phyloP scores from a whole-genome alignment of 805 yeast genomes.

The Hanseniaspora hatyaiensis region DNA sequence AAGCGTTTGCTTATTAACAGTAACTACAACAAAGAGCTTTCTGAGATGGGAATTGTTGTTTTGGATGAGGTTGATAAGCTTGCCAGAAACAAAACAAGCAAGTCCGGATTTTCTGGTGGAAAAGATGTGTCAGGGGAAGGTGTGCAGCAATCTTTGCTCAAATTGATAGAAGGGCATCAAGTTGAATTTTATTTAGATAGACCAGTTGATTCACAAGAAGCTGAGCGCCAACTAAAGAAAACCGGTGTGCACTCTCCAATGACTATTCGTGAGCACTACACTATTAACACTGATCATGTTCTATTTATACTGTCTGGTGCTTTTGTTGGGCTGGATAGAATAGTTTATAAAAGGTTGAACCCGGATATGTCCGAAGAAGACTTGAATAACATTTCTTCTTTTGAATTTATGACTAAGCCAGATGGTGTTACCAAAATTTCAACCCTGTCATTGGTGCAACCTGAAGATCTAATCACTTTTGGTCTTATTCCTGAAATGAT shows the following conservation, averaged over 20 bases:
- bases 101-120: slow-evolving; percentile 31
- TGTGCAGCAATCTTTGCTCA: slow-evolving; percentile 48
- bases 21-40: slow-evolving; percentile 39
- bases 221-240: slow-evolving; percentile 22
- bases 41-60: slow-evolving; percentile 49
- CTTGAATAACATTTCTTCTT: slow-evolving; percentile 18
- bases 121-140: slow-evolving; percentile 57
- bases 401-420: background rate
- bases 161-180: slow-evolving; percentile 46
- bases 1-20: slow-evolving; percentile 41
- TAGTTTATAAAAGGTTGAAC: slow-evolving; percentile 34
- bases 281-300: slow-evolving; percentile 45
- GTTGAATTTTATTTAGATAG: slow-evolving; percentile 39
- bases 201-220: slow-evolving; percentile 29
- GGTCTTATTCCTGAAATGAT: slow-evolving; percentile 51
- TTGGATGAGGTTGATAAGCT: slow-evolving; percentile 50
- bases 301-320: slow-evolving; percentile 52
- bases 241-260: slow-evolving; percentile 26
- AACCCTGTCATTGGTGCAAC: slow-evolving; percentile 37
- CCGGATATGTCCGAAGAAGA: slow-evolving; percentile 24
- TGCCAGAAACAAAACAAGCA: slow-evolving; percentile 38
- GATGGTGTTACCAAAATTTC: slow-evolving; percentile 30
- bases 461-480: slow-evolving; percentile 40
- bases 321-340: slow-evolving; percentile 45
- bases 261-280: slow-evolving; percentile 35